phyloP scores from a whole-genome alignment of 2,329 filamentous ascomycete species.

The Ophiostoma ulmi region DNA sequence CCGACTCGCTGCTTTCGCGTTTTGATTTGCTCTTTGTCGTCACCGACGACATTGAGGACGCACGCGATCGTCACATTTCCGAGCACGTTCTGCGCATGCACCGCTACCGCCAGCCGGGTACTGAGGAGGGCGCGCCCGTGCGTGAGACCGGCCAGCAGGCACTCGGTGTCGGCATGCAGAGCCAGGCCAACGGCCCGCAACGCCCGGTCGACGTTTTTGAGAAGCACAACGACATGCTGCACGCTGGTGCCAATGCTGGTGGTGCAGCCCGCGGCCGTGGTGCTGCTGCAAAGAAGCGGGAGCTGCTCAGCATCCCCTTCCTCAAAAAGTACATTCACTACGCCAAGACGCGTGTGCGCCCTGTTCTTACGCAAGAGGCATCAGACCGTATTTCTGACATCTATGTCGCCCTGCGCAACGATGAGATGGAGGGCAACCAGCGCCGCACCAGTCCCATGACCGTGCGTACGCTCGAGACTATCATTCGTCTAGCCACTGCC shows the following conservation, averaged over 20 bases:
- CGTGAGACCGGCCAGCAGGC: slow-evolving; percentile 80
- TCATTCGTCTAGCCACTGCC: slow-evolving; percentile 95
- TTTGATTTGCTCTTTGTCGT: slow-evolving; percentile 98
- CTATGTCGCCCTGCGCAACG: slow-evolving; percentile 89
- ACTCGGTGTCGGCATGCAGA: slow-evolving; percentile 80
- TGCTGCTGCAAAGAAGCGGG: slow-evolving; percentile 67
- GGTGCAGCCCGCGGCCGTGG: slow-evolving; percentile 37
- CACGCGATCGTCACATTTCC: slow-evolving; percentile 81
- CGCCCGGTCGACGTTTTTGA: slow-evolving; percentile 84
- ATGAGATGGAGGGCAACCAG: slow-evolving; percentile 91
- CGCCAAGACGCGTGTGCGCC: slow-evolving; percentile 86
- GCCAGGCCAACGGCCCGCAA: slow-evolving; percentile 56
- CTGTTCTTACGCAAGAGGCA: slow-evolving; percentile 82
- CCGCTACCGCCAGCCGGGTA: slow-evolving; percentile 84
- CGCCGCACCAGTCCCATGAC: slow-evolving; percentile 92
- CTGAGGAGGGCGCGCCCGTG: slow-evolving; percentile 89
- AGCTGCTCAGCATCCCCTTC: slow-evolving; percentile 92
- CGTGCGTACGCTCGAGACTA: slow-evolving; percentile 90
- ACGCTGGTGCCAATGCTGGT: slow-evolving; percentile 84
- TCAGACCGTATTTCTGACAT: slow-evolving; percentile 86
- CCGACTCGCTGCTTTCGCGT: slow-evolving; percentile 93
- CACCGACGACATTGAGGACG: slow-evolving; percentile 96
- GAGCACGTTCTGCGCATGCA: slow-evolving; percentile 98
- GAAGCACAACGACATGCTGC: slow-evolving; percentile 93
- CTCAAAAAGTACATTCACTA: slow-evolving; percentile 99